Base-by-base conservation (phyloP, 2,329 filamentous ascomycete species). In the Cryoendolithus antarcticus region DNA sequence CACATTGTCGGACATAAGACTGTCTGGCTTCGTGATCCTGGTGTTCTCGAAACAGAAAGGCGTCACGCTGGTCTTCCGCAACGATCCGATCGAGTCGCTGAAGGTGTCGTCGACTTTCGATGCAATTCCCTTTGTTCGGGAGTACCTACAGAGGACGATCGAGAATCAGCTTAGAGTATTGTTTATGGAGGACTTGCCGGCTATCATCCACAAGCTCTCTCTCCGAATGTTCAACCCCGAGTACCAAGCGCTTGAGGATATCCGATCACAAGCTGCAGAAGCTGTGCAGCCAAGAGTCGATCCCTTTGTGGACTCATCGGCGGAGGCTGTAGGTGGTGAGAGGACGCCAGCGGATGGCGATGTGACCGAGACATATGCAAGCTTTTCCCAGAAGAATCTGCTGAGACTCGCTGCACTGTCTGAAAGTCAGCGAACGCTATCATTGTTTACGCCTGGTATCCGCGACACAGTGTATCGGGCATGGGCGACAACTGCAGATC, bases 51-150 rank as follows among this genome's bases (percentile, higher is more conserved):
- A 86, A 59, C 86, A 94, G 64, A 98, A 98, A 59, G 91, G 91
- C 12, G 73, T 98, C 41, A 98, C 91, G 1, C 72, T 98, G 35
- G 91, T 98, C 33, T 98, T 98, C 61, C 81, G 91, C 53, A 96
- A 98, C 72, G 91, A 98, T 59, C 91, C 91, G 4, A 77, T 98
- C 45, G 91, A 98, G 60, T 95, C 89, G 4, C 77, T 98, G 55
- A 96, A 95, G 67, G 91, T 98, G 48, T 96, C 89, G 1, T 96
- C 89, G 50, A 98, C 91, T 32, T 98, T 98, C 62, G 91, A 98
- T 66, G 94, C 89, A 9, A 98, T 98, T 54, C 89, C 91, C 33
- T 98, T 98, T 57, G 91, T 98, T 46, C 82, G 91, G 50, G 88
- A 98, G 61, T 96, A 96, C 60, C 68, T 98, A 41, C 91, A 98